Percentiles rank a stretch among this genome's conserved stretches.
phyloP scores from a whole-genome alignment of 139 green algal species.

The Zygnema cylindricum region DNA sequence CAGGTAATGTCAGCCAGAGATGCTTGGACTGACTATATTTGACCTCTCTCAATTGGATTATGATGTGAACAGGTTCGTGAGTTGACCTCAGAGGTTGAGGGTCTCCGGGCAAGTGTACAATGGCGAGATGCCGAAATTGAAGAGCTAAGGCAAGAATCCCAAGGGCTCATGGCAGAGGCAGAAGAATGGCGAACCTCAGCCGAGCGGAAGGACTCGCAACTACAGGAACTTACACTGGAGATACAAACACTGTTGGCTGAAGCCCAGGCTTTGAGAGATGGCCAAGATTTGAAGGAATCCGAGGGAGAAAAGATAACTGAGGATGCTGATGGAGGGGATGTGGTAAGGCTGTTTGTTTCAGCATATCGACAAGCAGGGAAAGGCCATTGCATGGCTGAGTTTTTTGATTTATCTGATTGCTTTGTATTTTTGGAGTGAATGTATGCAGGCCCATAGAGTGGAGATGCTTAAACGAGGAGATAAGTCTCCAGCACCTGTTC shows the following conservation, averaged over 20 bases:
- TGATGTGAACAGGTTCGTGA: not conserved
- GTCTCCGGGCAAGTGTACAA: conserved; percentile 16
- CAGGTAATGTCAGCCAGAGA: no score
- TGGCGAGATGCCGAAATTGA: conserved; percentile 40
- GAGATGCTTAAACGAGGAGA: no score
- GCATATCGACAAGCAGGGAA: no score
- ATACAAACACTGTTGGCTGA: conserved; percentile 18
- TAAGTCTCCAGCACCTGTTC: no score
- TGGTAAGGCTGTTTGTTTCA: no score
- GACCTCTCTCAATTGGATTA: no score
- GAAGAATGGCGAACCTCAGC: conserved; percentile 20
- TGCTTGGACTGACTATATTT: no score
- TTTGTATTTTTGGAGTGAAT: no score
- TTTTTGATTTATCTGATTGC: no score
- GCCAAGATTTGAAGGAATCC: not conserved
- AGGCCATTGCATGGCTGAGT: no score
- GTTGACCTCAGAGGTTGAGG: not conserved
- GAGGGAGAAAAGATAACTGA: not conserved
- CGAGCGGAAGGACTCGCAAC: conserved; percentile 25
- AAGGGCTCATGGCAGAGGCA: conserved; percentile 29
- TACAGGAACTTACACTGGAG: conserved; percentile 11
- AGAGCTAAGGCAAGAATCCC: conserved; percentile 11
- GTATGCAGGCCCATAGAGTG: no score
- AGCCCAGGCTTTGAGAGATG: not conserved
- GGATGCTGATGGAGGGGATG: not conserved